These are phyloP conservation scores for Cercospora zeina DNA, from an alignment of 2,329 filamentous ascomycete species.

Conservation along the genomic window DNA sequence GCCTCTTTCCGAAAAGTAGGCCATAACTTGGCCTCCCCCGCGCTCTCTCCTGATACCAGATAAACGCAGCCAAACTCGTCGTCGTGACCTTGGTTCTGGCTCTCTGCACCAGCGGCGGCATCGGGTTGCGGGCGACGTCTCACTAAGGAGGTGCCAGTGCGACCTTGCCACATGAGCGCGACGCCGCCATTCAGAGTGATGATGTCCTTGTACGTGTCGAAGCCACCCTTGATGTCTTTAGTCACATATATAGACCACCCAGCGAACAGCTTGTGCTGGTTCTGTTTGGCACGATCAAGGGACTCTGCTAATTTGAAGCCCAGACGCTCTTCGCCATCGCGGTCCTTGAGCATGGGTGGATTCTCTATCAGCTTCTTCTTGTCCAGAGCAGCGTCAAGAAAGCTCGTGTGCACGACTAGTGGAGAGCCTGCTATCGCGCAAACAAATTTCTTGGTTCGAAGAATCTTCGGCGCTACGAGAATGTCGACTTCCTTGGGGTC, in stretches of 20 bases:
- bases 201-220: slow-evolving; percentile 81
- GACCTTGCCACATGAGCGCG: slow-evolving; percentile 70
- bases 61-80: slow-evolving; percentile 62
- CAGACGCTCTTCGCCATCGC: slow-evolving; percentile 69
- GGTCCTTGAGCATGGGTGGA: slow-evolving; percentile 67
- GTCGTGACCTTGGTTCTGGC: slow-evolving; percentile 58
- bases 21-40: slow-evolving; percentile 74
- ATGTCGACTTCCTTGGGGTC: slow-evolving; percentile 78
- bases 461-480: slow-evolving; percentile 79
- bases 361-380: slow-evolving; percentile 62
- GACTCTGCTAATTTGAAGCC: slow-evolving; percentile 68
- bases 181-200: slow-evolving; percentile 84
- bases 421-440: slow-evolving; percentile 80
- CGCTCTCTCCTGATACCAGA: slow-evolving; percentile 68
- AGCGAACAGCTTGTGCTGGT: slow-evolving; percentile 73
- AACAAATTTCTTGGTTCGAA: slow-evolving; percentile 92
- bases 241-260: slow-evolving; percentile 83
- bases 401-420: slow-evolving; percentile 72
- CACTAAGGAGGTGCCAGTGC: slow-evolving; percentile 61
- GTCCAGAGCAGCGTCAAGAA: slow-evolving; percentile 75
- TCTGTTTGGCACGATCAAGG: slow-evolving; percentile 68
- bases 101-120: slow-evolving; percentile 58
- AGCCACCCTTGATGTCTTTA: slow-evolving; percentile 73
- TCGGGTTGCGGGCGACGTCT: slow-evolving; percentile 55
- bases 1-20: slow-evolving; percentile 77